These are phyloP conservation scores for Chlamydomonas asymmetrica DNA, from an alignment of 139 green algal genomes.

Conservation along the genomic window DNA sequence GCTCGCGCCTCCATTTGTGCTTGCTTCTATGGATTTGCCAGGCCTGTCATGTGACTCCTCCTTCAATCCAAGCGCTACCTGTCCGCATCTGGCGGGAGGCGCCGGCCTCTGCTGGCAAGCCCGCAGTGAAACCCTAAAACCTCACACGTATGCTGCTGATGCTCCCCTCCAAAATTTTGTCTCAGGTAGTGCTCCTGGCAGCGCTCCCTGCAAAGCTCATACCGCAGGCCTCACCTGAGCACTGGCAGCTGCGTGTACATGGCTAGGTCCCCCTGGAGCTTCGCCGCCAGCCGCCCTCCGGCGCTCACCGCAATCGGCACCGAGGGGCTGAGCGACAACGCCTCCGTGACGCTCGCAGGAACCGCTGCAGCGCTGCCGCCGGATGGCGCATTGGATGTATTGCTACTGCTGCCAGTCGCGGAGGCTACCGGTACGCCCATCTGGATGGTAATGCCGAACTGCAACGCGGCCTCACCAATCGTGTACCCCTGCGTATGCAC, in stretches of 20 bases:
- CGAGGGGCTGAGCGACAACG: constrained; percentile 62
- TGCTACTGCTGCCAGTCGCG: background rate
- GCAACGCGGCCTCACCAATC: constrained; percentile 54
- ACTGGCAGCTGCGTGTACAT: constrained; percentile 66
- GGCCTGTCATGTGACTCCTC: too few relatives aligned
- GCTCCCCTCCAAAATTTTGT: too few relatives aligned
- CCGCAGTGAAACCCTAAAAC: too few relatives aligned
- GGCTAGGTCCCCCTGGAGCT: constrained; percentile 79
- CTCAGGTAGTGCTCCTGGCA: too few relatives aligned
- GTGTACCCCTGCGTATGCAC: constrained; percentile 57
- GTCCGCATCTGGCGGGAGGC: too few relatives aligned
- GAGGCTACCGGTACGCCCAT: background rate
- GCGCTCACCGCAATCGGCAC: constrained; percentile 38
- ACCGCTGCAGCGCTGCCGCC: constrained; percentile 16
- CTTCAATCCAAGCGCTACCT: too few relatives aligned
- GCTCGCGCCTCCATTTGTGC: too few relatives aligned
- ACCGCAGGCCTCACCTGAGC: constrained; percentile 48
- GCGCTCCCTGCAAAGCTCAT: too few relatives aligned
- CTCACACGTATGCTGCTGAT: too few relatives aligned
- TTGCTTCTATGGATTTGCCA: too few relatives aligned
- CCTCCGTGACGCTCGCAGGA: constrained; percentile 18
- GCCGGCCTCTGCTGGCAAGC: too few relatives aligned
- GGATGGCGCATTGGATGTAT: background rate
- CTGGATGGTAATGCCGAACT: constrained; percentile 61
- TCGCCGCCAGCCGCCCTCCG: constrained; percentile 40